Base-by-base conservation (phyloP, 306 rosid genomes). In the Fagus crenata region DNA sequence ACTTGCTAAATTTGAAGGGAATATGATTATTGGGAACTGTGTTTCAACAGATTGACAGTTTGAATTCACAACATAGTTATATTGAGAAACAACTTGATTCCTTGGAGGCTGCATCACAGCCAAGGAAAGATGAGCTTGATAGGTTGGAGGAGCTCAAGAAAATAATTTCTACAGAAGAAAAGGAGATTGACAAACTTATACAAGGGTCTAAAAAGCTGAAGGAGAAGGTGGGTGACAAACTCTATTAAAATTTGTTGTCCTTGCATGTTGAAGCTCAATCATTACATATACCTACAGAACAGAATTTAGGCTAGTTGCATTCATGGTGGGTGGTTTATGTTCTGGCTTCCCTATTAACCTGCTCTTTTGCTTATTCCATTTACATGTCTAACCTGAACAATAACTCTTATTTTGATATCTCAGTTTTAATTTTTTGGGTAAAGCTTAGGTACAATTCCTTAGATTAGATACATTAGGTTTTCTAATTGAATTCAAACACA, bases 11-110 rank as follows among this genome's bases (percentile, higher is more conserved):
- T 36, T 35, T 71, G 43, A 67, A 14, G 63, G 72, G 49, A 76
- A 58, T 65, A 59, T 64, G 14, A 31, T 39, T 35, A 14, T 69
- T 81, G 53, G 54, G 7, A 8, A n/a, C 68, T 67, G 71, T 70
- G 63, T 11, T 67, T 82, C 61, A 59, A 53, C 91, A 94, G 98
- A 88, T 94, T 67, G 96, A 89, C 74, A 92, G 97, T 83, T 84
- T 95, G 80, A 86, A 82, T 51, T 82, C 95, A 14, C 95, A 92
- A 84, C 89, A 82, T 74, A 73, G 73, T 85, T 90, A 92, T 88
- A 91, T 95, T 76, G 91, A 92, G 78, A 88, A 88, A 58, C 98
- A 95, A 85, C 93, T 86, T 78, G 84, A 81, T 78, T 89, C 97
- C 73, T 88, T 95, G 81, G 85, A 92, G 85, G 90, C 85, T 80